Percentiles rank a stretch among this genome's conserved stretches.
phyloP scores from a whole-genome alignment of 768 basidiomycete genomes.

The Tylopilus plumbeoviolaceoides region DNA sequence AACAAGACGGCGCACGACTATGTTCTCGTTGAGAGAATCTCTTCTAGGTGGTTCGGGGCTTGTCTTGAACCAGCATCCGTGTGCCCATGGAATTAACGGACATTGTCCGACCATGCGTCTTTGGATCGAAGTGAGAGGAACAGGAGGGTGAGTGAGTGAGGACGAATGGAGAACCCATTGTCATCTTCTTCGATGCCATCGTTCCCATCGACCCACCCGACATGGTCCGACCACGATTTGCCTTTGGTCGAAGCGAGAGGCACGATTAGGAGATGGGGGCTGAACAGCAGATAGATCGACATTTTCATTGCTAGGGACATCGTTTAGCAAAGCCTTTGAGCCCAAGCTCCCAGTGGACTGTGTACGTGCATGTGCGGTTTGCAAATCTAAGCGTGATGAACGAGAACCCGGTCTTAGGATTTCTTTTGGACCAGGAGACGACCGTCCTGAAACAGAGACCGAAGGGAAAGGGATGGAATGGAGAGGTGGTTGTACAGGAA shows the following conservation, averaged over 20 bases:
- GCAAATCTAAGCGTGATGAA: constrained; percentile 31
- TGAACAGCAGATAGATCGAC: constrained; percentile 33
- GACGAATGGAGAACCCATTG: constrained; percentile 67
- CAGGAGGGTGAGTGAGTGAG: constrained; percentile 56
- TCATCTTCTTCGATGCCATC: constrained; percentile 36
- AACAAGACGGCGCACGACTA: too few species aligned
- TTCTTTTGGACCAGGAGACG: constrained; percentile 44
- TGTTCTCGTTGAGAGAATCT: too few species aligned
- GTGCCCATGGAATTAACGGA: constrained; percentile 69
- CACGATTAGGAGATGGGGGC: constrained; percentile 35
- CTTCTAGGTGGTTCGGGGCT: too few species aligned
- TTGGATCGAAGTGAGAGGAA: constrained; percentile 80
- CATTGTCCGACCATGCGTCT: constrained; percentile 55
- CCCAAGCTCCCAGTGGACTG: constrained; percentile 51
- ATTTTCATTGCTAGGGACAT: constrained; percentile 31
- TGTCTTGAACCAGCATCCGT: constrained; percentile 47
- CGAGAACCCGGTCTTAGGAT: constrained; percentile 33
- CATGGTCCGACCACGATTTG: constrained; percentile 32
- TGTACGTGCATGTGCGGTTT: constrained; percentile 39
- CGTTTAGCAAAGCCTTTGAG: constrained; percentile 43
- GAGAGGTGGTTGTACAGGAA: constrained; percentile 37
- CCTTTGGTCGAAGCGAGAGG: constrained; percentile 44
- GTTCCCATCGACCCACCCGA: constrained; percentile 48
- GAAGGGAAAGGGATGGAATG: constrained; percentile 66
- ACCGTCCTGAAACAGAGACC: constrained; percentile 42